Percentiles rank a stretch among this genome's conserved stretches.
phyloP scores from a whole-genome alignment of 2,329 filamentous ascomycete genomes.

The Colletotrichum limetticola region DNA sequence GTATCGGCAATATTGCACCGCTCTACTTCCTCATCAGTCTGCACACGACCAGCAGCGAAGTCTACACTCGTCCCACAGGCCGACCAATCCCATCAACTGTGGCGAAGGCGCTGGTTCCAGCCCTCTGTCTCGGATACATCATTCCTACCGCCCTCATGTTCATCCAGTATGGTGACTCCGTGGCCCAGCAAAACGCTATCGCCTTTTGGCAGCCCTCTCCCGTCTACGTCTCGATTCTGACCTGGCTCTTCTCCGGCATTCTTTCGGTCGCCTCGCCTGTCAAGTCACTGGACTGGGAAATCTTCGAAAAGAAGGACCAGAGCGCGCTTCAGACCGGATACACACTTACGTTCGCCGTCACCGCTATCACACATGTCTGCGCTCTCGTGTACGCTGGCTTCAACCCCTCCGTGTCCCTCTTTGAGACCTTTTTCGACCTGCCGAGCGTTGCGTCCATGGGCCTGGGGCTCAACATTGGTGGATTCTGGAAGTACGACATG shows the following conservation, averaged over 20 bases:
- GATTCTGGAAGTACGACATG: slow-evolving; percentile 20
- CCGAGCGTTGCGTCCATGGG: not conserved
- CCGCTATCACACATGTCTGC: slow-evolving; percentile 4
- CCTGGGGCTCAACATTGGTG: not conserved
- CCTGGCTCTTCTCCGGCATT: not conserved
- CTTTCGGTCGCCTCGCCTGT: not conserved
- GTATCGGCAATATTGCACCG: slow-evolving; percentile 31
- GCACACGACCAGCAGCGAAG: not conserved
- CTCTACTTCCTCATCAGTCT: slow-evolving; percentile 30
- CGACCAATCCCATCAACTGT: slow-evolving; percentile 28
- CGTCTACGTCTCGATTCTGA: slow-evolving; percentile 5
- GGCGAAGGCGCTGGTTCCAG: slow-evolving; percentile 35
- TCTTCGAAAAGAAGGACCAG: slow-evolving; percentile 5
- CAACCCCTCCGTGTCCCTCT: not conserved
- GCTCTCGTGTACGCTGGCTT: not conserved
- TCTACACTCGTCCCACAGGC: slow-evolving; percentile 21
- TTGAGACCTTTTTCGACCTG: not conserved
- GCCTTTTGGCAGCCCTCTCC: slow-evolving; percentile 29
- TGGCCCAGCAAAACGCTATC: slow-evolving; percentile 21
- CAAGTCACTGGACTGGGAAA: slow-evolving; percentile 15
- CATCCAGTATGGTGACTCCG: not conserved
- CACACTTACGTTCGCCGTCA: not conserved
- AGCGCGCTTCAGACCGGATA: not conserved
- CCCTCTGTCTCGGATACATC: slow-evolving; percentile 34
- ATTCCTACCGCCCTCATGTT: slow-evolving; percentile 31